phyloP scores from a whole-genome alignment of 305 asterid species.

The Ilex paraguariensis region DNA sequence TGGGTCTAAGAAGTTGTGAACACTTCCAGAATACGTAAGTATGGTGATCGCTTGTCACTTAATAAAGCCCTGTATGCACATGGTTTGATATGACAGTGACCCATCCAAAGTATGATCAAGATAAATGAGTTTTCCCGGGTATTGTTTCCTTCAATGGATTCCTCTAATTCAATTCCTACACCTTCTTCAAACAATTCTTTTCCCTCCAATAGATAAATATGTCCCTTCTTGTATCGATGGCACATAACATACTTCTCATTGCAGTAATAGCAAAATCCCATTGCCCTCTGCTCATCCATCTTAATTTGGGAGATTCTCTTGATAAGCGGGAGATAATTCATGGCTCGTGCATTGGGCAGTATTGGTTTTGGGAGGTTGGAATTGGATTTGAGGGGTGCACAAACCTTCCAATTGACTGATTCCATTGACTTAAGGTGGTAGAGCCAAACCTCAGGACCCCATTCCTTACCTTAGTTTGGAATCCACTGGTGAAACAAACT shows the following conservation, averaged over 20 bases:
- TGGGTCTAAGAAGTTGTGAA: background rate
- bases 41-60: background rate
- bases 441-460: background rate
- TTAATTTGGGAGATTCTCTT: background rate
- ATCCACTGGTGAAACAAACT: background rate
- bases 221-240: background rate
- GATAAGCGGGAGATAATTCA: background rate
- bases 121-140: background rate
- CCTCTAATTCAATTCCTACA: background rate
- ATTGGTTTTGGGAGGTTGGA: background rate
- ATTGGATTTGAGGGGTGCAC: background rate
- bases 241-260: background rate
- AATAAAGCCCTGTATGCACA: background rate
- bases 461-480: background rate
- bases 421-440: background rate
- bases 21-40: background rate
- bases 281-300: background rate
- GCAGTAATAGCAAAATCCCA: background rate
- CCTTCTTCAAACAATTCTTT: background rate
- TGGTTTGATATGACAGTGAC: background rate
- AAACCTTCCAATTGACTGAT: background rate
- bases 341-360: background rate
- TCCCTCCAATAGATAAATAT: background rate
- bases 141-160: background rate
- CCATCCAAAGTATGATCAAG: background rate